Evolutionary conservation across 129 eudicot species (phyloP).

Genomic region (Solidago caesia): DNA sequence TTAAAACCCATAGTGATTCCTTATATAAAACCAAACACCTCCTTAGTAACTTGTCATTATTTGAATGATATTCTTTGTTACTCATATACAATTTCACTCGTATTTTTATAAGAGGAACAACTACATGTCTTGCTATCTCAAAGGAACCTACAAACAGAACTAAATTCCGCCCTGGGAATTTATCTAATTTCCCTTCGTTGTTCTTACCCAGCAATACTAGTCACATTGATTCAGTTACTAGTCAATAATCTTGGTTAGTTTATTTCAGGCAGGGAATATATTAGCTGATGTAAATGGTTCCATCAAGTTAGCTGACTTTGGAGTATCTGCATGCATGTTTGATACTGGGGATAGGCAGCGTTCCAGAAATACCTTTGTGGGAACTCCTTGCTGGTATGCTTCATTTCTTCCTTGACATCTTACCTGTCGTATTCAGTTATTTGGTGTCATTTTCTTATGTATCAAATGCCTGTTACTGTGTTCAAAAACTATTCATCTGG

Average conservation of each 20-base stretch:
- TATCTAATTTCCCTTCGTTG: neutral
- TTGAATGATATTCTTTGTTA: neutral
- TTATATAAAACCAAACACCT: too few relatives aligned
- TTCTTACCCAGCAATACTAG: neutral
- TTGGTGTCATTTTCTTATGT: neutral
- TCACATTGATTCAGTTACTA: neutral
- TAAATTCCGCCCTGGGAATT: neutral
- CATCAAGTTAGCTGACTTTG: conserved; percentile 90
- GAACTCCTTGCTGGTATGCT: conserved; percentile 96
- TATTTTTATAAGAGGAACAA: neutral
- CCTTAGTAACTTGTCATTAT: neutral
- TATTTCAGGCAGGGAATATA: conserved; percentile 87
- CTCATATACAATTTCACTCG: neutral
- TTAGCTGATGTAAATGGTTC: conserved; percentile 72
- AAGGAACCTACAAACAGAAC: neutral
- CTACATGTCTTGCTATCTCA: neutral
- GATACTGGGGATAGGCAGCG: conserved; percentile 97
- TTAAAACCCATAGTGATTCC: too few relatives aligned
- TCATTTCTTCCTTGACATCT: conserved; percentile 11
- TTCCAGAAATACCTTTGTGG: conserved; percentile 88
- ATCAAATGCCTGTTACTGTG: neutral
- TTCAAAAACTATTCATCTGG: conserved; percentile 6
- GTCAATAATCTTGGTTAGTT: conserved; percentile 19
- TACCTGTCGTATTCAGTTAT: conserved; percentile 4
- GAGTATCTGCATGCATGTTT: conserved; percentile 97